phyloP scores from a whole-genome alignment of 148 eudicot species.

The Rheum nobile region DNA sequence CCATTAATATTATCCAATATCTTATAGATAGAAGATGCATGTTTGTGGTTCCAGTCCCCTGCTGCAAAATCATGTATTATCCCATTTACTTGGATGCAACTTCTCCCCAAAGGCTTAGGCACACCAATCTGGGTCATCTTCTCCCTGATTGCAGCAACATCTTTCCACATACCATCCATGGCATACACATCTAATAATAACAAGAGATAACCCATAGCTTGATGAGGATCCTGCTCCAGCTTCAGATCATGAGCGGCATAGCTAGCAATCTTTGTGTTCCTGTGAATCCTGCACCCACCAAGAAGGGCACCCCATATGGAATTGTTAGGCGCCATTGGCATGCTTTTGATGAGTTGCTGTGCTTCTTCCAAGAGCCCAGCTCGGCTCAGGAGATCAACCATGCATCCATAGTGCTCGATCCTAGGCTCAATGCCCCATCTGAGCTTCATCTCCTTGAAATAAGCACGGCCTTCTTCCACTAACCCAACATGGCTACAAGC shows the following conservation, averaged over 20 bases:
- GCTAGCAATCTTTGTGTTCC: slow-evolving; percentile 37
- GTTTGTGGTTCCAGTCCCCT: slow-evolving; percentile 28
- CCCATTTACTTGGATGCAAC: slow-evolving; percentile 46
- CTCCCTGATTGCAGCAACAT: slow-evolving; percentile 26
- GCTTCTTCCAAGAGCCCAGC: slow-evolving; percentile 57
- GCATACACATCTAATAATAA: slow-evolving; percentile 44
- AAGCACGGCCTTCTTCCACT: slow-evolving; percentile 33
- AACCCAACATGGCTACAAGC: slow-evolving; percentile 64
- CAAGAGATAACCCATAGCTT: slow-evolving; percentile 42
- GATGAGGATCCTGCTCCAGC: slow-evolving; percentile 22
- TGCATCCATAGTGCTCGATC: slow-evolving; percentile 63
- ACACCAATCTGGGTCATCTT: slow-evolving; percentile 28
- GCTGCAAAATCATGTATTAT: slow-evolving; percentile 35
- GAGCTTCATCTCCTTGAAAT: slow-evolving; percentile 34
- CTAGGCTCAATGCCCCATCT: slow-evolving; percentile 35
- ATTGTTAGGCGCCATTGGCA: slow-evolving; percentile 54
- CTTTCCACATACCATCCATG: slow-evolving; percentile 33
- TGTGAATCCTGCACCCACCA: slow-evolving; percentile 53
- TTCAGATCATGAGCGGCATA: slow-evolving; percentile 25
- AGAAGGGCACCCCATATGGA: slow-evolving; percentile 62
- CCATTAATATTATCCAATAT: slow-evolving; percentile 4
- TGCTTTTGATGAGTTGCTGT: slow-evolving; percentile 22
- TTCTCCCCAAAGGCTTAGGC: slow-evolving; percentile 34
- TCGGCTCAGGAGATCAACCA: slow-evolving; percentile 55
- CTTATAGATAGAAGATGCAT: slow-evolving; percentile 20